Evolutionary conservation across 2,329 filamentous ascomycete genomes (phyloP), one percentile per base, ranked within the genome.

Genomic region (Pseudopithomyces chartarum): DNA sequence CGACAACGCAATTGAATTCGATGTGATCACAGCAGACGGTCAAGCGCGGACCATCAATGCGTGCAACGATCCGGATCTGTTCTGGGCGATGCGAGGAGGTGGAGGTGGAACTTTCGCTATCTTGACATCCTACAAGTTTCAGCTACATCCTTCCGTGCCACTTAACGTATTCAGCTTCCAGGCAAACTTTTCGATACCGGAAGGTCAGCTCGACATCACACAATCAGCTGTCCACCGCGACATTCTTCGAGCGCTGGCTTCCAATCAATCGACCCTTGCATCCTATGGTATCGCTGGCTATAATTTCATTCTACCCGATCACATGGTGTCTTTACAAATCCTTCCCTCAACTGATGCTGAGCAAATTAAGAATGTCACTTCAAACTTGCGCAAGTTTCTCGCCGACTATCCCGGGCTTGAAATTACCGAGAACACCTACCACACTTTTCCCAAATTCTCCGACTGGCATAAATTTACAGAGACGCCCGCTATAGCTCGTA

Each of bases 41-140:
- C 43, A 67, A 36, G 40, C 59, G 32, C 66, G 69, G 13, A 74
- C 63, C 10, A 72, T 73, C 54, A 73, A 73, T 32, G 71, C 73
- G 44, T 73, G 70, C 52, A 69, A 43, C 10, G 69, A 74, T 44
- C 67, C 71, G 0, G 68, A 73, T 13, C 66, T 74, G 1, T 75
- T 74, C 59, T 76, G 71, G 71, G 73, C 73, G 8, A 73, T 76
- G 69, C 66, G 71, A 46, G 72, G 73, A 51, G 71, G 72, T 3
- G 73, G 73, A 46, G 72, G 73, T 2, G 69, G 71, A n/a, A 76
- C 69, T 7, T 74, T 69, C 39, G 73, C 69, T 6, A 68, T 74
- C n/a, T 56, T 75, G 42, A 70, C 64, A 15, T 70, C 70, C 2
- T 76, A 75, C 61, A 74, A 70, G 57, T 75, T 76, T 51, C 70